Percentiles rank a stretch among this genome's conserved stretches.
phyloP scores from a whole-genome alignment of 805 yeast genomes.

The Candida jianshihensis region DNA sequence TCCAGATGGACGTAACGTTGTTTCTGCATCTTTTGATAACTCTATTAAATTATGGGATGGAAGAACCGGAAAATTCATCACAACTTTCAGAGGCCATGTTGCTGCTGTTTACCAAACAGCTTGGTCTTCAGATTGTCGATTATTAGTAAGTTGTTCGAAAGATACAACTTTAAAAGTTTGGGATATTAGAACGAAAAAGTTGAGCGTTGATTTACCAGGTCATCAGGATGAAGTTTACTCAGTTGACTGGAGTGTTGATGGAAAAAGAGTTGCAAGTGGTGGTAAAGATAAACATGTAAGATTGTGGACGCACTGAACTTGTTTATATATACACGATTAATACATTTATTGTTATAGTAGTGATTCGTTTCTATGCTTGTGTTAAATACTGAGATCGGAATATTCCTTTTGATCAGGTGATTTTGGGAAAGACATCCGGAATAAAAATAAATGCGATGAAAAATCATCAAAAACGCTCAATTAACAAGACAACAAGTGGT shows the following conservation, averaged over 20 bases:
- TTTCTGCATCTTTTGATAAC: constrained; percentile 92
- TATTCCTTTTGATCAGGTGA: no score
- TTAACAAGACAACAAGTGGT: neutral
- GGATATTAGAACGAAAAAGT: constrained; percentile 84
- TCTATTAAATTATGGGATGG: constrained; percentile 97
- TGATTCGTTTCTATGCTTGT: no score
- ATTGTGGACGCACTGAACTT: constrained; percentile 84
- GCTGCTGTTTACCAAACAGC: constrained; percentile 97
- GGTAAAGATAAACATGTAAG: constrained; percentile 94
- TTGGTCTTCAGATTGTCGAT: constrained; percentile 93
- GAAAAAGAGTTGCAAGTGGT: constrained; percentile 90
- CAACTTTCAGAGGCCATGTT: constrained; percentile 94
- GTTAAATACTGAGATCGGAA: no score
- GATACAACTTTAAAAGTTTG: constrained; percentile 95
- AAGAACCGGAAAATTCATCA: constrained; percentile 77
- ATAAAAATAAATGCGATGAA: neutral
- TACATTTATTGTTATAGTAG: no score
- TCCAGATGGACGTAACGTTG: constrained; percentile 88
- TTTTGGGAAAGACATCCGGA: no score
- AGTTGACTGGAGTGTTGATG: constrained; percentile 97
- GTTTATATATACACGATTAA: no score
- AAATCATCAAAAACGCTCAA: neutral
- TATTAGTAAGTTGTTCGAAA: constrained; percentile 88
- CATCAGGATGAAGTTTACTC: constrained; percentile 94
- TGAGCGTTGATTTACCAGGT: constrained; percentile 89